Base-by-base conservation (phyloP, 257 asterid species). In the Solanum lycopersicoides region DNA sequence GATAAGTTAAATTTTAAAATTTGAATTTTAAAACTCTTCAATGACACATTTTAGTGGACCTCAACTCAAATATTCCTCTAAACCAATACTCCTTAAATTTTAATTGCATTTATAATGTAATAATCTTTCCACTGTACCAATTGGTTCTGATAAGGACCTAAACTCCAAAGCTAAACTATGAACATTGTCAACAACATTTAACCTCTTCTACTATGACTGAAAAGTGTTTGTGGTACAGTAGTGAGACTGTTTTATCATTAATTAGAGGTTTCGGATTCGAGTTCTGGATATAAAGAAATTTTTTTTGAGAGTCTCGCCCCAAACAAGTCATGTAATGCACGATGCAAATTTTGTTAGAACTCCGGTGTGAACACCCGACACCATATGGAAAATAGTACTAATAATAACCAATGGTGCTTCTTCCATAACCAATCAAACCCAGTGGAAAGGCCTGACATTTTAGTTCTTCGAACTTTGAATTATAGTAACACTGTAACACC, bases 401-500 rank as follows among this genome's bases (percentile, higher is more conserved):
- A 41, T 8, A 41, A 41, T 9, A 9, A 39, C 42, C 42, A 39
- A 39, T 1, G 42, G 42, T 39, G 45, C 45, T 42, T 42, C 47
- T 42, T 42, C 47, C 4, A 9, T 42, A 42, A 42, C 13, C 47
- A 42, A 42, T 10, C 4, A 42, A 42, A 42, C 4, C 12, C 47
- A 10, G 47, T 9, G 47, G 47, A 42, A 42, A 42, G 44, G 44
- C 11, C 44, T 41, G 44, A 9, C 12, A 7, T 85, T 53, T 86
- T 74, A 41, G 39, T 82, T 88, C 30, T 83, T 89, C n/a, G 6
- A 89, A 84, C 25, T 41, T 28, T 41, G 44, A 41, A 41, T 41
- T 41, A 41, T 8, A 41, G 44, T 7, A 41, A 41, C 12, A 41
- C 44, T 10, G 44, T 7, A 41, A 41, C 12, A 41, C 44, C 44